These are phyloP conservation scores for Boletales sp. DNA, from an alignment of 768 basidiomycete species.

Conservation along the genomic window DNA sequence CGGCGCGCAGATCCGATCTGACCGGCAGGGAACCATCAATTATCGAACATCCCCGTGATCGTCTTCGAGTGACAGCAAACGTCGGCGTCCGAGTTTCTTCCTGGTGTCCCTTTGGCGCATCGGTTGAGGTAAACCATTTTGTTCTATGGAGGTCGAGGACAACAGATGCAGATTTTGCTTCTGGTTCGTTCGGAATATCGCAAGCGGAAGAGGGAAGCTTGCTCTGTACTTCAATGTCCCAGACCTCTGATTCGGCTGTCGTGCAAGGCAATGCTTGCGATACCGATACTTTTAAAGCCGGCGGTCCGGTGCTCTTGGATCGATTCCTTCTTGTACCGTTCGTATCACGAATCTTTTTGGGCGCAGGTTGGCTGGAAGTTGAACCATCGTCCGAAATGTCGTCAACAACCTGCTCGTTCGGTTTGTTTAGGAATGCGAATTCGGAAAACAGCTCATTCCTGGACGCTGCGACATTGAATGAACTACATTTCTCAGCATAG, in stretches of 20 bases:
- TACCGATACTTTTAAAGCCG: not conserved
- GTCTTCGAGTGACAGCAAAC: not conserved
- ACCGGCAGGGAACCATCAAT: conserved; percentile 13
- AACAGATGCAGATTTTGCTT: conserved; percentile 24
- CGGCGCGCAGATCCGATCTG: conserved; percentile 22
- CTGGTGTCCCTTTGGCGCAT: conserved; percentile 1
- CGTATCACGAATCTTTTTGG: conserved; percentile 6
- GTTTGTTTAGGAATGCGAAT: conserved; percentile 38
- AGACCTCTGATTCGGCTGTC: conserved; percentile 40
- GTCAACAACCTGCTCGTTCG: conserved; percentile 7
- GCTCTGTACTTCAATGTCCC: conserved; percentile 52
- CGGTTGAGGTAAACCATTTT: conserved; percentile 24
- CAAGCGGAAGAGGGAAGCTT: conserved; percentile 20
- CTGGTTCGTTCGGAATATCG: conserved; percentile 16
- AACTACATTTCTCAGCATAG: not conserved
- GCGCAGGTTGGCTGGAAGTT: conserved; percentile 12
- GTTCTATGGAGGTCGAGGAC: conserved; percentile 35
- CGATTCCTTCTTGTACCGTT: conserved; percentile 1
- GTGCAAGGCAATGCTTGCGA: conserved; percentile 1
- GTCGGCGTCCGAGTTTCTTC: not conserved
- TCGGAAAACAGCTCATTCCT: conserved; percentile 43
- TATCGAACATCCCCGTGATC: not conserved
- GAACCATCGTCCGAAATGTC: conserved; percentile 7
- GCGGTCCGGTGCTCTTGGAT: not conserved
- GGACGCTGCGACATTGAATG: conserved; percentile 8